Evolutionary conservation across 2,329 filamentous ascomycete genomes (phyloP).

Genomic region (Thelonectria blattea): DNA sequence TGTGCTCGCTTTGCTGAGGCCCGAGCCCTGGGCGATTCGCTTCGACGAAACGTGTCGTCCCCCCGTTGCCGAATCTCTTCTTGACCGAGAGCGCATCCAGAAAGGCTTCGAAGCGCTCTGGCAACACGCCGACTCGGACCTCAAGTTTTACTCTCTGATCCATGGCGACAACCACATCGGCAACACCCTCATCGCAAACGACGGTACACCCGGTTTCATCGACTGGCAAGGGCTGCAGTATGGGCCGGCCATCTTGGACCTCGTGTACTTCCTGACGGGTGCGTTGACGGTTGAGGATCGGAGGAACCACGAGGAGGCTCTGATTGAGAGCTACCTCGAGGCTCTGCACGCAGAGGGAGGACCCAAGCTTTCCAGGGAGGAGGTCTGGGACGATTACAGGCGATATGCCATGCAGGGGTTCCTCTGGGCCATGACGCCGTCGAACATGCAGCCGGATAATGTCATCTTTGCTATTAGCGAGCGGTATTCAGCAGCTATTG

Average conservation of each 20-base stretch:
- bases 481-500: constrained; percentile 11
- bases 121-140: constrained; percentile 16
- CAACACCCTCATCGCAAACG: constrained; percentile 18
- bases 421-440: constrained; percentile 16
- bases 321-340: constrained; percentile 14
- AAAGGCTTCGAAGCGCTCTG: constrained; percentile 14
- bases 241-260: constrained; percentile 11
- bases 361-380: constrained; percentile 8
- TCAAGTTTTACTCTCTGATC: constrained; percentile 10
- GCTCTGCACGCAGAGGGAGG: constrained; percentile 13
- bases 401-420: constrained; percentile 19
- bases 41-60: constrained; percentile 12
- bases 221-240: constrained; percentile 22
- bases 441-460: constrained; percentile 16
- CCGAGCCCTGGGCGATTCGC: constrained; percentile 6
- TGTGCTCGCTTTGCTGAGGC: constrained; percentile 10
- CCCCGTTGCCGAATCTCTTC: constrained; percentile 3
- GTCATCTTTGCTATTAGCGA: constrained; percentile 14
- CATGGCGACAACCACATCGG: constrained; percentile 18
- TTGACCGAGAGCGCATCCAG: constrained; percentile 10
- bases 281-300: constrained; percentile 16
- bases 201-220: constrained; percentile 17
- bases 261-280: constrained; percentile 16
- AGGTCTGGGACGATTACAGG: constrained; percentile 16
- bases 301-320: background rate